These are phyloP conservation scores for Eleusine indica DNA, from an alignment of 176 grass and related monocot genomes.

Conservation along the genomic window DNA sequence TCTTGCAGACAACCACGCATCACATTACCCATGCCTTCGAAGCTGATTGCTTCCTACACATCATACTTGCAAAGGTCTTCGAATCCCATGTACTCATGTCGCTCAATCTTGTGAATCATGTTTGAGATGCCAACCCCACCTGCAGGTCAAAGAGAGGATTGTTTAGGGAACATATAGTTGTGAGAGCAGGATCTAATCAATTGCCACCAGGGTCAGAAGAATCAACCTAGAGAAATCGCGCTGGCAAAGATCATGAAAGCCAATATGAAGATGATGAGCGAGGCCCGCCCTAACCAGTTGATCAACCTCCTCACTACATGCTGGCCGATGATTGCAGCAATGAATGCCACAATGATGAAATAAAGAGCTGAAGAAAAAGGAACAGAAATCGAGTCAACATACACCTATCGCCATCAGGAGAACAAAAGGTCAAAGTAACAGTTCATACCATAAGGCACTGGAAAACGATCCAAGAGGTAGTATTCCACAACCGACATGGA, in stretches of 20 bases:
- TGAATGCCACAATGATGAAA: conserved; percentile 56
- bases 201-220: background rate
- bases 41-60: conserved; percentile 33
- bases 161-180: background rate
- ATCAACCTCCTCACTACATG: conserved; percentile 77
- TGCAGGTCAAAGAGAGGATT: conserved; percentile 28
- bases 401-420: conserved; percentile 5
- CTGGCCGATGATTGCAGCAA: conserved; percentile 80
- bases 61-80: conserved; percentile 84
- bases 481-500: conserved; percentile 96
- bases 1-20: background rate
- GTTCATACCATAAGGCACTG: conserved; percentile 70
- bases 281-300: conserved; percentile 49
- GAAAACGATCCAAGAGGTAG: conserved; percentile 88
- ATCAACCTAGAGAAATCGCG: conserved; percentile 78
- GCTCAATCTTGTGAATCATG: conserved; percentile 66
- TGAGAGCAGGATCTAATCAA: background rate
- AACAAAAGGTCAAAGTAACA: background rate
- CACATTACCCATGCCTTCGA: conserved; percentile 1
- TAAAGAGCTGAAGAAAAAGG: conserved; percentile 56
- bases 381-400: conserved; percentile 29
- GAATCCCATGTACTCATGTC: conserved; percentile 87
- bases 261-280: conserved; percentile 62
- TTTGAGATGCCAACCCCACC: conserved; percentile 89
- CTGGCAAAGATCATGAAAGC: conserved; percentile 86